These are phyloP conservation scores for Calcarisporium arbuscula DNA, from an alignment of 2,329 filamentous ascomycete species.

Conservation along the genomic window DNA sequence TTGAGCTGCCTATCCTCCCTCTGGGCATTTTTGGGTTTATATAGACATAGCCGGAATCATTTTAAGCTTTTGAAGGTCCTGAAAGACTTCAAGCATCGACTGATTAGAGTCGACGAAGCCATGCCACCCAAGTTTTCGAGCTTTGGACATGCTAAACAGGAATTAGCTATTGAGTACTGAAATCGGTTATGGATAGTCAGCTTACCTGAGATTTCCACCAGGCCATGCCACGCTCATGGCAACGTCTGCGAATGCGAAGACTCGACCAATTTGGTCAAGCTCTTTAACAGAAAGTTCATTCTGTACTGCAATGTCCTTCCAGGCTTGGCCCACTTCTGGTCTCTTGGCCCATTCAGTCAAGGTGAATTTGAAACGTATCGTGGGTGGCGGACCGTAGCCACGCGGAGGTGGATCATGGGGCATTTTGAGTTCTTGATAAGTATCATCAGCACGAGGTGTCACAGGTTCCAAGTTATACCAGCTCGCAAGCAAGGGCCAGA, in stretches of 20 bases:
- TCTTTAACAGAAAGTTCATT: background rate
- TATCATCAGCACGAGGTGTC: background rate
- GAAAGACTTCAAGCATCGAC: conserved; percentile 1
- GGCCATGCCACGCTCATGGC: too few relatives aligned
- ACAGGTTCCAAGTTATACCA: conserved; percentile 1
- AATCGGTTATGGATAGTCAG: too few relatives aligned
- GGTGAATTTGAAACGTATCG: background rate
- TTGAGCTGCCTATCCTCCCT: too few relatives aligned
- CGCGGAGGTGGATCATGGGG: background rate
- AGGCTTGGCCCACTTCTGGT: conserved; percentile 1
- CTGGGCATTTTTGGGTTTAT: too few relatives aligned
- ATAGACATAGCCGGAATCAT: too few relatives aligned
- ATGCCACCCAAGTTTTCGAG: conserved; percentile 4
- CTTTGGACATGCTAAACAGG: background rate
- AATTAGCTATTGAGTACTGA: too few relatives aligned
- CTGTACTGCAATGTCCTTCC: conserved; percentile 1
- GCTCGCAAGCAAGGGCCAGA: conserved; percentile 5
- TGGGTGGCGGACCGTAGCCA: conserved; percentile 1
- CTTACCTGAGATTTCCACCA: too few relatives aligned
- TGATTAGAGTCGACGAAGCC: background rate
- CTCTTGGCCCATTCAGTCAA: conserved; percentile 3
- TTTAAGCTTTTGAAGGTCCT: too few relatives aligned
- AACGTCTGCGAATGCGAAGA: conserved; percentile 1
- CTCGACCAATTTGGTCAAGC: background rate
- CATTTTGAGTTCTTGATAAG: conserved; percentile 1